Evolutionary conservation across 768 basidiomycete species (phyloP).

Genomic region (Suillus alpinus): DNA sequence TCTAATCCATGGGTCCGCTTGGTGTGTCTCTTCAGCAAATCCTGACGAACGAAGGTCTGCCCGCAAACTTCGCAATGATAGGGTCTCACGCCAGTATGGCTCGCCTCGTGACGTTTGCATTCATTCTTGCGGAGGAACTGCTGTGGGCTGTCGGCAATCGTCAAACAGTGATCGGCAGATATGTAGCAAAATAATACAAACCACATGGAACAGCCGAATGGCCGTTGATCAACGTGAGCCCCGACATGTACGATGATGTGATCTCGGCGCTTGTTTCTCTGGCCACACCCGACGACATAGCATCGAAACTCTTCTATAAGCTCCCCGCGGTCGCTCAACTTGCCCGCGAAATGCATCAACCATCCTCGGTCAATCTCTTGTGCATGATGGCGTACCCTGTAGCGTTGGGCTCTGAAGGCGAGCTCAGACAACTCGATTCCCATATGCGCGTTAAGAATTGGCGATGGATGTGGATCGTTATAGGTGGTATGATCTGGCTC

Average conservation of each 20-base stretch:
- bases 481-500: neutral
- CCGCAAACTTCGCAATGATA: conserved; percentile 58
- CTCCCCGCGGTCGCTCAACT: conserved; percentile 56
- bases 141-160: conserved; percentile 42
- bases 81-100: conserved; percentile 58
- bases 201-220: conserved; percentile 65
- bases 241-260: conserved; percentile 76
- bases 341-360: conserved; percentile 67
- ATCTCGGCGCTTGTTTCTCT: conserved; percentile 69
- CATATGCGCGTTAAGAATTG: conserved; percentile 61
- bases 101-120: conserved; percentile 71
- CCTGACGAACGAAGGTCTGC: conserved; percentile 62
- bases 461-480: conserved; percentile 30
- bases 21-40: conserved; percentile 65
- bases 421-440: conserved; percentile 58
- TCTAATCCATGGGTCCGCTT: conserved; percentile 50
- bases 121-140: conserved; percentile 74
- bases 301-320: conserved; percentile 62
- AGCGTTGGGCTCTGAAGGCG: conserved; percentile 51
- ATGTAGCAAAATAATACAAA: conserved; percentile 32
- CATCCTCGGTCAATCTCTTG: conserved; percentile 62
- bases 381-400: conserved; percentile 51
- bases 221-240: conserved; percentile 67
- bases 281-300: conserved; percentile 63
- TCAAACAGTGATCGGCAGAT: conserved; percentile 5